Evolutionary conservation across 352 stramenopile genomes (phyloP), one percentile per base, ranked within the genome.

Genomic region (Phytophthora nicotianae): DNA sequence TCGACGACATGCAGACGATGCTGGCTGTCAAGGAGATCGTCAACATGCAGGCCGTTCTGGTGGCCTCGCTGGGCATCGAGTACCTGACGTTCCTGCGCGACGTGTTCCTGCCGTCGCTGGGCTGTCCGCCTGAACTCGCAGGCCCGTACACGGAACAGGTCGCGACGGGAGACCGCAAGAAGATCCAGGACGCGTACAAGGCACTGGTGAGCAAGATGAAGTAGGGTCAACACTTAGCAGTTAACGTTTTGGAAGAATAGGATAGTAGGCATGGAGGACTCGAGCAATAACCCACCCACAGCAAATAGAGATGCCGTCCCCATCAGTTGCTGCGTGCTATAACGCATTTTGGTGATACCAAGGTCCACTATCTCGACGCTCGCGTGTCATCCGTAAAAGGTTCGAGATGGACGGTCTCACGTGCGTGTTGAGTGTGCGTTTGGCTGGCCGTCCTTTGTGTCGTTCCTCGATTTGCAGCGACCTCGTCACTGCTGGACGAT

Each of bases 21-120:
- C 38, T 81, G 26, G 77, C 74, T 40, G 79, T 92, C 40, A 93
- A 93, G 58, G 86, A 93, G 62, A 85, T 93, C 50, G 83, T 81
- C 7, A 82, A 77, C 48, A 68, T 92, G 64, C 82, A 92, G 62
- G 79, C 83, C 3, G 69, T 86, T 49, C 62, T 91, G 50, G 68
- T 87, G 8, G 73, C 74, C 21, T 72, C 78, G 2, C 24, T 93
- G 9, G 82, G 83, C 8, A 46, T 80, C 21, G 72, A 89, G 72
- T 95, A 92, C 42, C 21, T 88, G 37, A 68, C 51, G 5, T 91
- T 81, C 33, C n/a, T 93, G 21, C 66, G 73, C 11, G 77, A 90
- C 50, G 73, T 87, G 37, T 88, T 86, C 62, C 58, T 95, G 29
- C 76, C 75, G 19, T 79, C 79, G 8, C 40, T 87, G 2, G 81